Evolutionary conservation across 2,329 filamentous ascomycete species (phyloP), one percentile per base, ranked within the genome.

Genomic region (Whalleya microplaca): DNA sequence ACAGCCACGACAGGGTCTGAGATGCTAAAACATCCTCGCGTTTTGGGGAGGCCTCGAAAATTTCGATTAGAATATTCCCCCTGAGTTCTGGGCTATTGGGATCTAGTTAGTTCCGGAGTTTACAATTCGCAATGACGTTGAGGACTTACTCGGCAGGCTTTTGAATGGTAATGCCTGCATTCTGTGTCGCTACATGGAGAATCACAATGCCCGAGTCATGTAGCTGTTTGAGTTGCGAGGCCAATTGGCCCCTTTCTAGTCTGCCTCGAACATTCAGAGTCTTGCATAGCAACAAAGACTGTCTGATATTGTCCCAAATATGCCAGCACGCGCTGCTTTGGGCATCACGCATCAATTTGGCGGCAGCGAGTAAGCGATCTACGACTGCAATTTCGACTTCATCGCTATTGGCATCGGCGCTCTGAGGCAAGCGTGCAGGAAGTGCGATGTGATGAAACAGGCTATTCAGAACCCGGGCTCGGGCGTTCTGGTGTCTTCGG

Each of bases 41-140:
- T 1, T 67, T 62, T 0, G 84, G 71, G 0, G 82, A 84, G 0
- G 79, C 73, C 65, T 87, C 84, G 56, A 86, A 86, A 0, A 73
- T 72, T 68, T 87, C 84, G 47, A 87, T 80, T 0, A 82, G 52
- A 9, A 84, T 66, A 16, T 55, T 45, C 2, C 48, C 58, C 10
- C 20, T 43, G 1, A 56, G 37, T 14, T 62, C 46, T 2, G 57
- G 48, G 5, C 64, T 64, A 40, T 3, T 19, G 8, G 12, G 9
- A 9, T 2, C 18, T 45, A 41, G 44, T 59, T 1, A 60, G 48
- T 8, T 37, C 14, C n/a, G 10, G 12, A 7, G 14, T 20, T 18
- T 9, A 9, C 7, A 18, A 41, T 12, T 32, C 1, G 29, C 27
- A 2, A 37, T 21, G 27, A 21, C 9, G 43, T 53, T 37, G 32